phyloP scores from a whole-genome alignment of 805 yeast species.

The Hanseniaspora osmophila region DNA sequence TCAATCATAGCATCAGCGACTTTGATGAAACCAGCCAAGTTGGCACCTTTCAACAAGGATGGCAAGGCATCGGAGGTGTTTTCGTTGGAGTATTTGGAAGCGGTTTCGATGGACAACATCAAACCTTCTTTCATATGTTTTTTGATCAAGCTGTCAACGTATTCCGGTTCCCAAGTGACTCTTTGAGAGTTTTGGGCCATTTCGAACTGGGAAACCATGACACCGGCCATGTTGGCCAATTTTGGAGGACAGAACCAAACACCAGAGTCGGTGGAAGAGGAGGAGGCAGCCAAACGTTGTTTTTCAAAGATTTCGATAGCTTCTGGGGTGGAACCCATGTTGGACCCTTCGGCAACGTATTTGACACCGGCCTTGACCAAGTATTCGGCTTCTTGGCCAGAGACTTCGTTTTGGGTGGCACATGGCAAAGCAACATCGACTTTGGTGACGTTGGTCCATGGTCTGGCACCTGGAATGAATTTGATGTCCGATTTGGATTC shows the following conservation, averaged over 20 bases:
- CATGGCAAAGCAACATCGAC: conserved; percentile 94
- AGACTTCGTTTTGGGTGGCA: conserved; percentile 96
- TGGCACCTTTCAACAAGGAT: conserved; percentile 95
- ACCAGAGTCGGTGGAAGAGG: conserved; percentile 29
- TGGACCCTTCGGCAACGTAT: conserved; percentile 96
- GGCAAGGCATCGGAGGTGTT: conserved; percentile 57
- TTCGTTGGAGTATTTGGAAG: conserved; percentile 65
- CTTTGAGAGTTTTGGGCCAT: conserved; percentile 99
- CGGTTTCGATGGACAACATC: conserved; percentile 82
- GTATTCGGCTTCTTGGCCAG: conserved; percentile 93
- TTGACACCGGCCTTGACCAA: conserved; percentile 83
- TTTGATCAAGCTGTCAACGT: conserved; percentile 84
- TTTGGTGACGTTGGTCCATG: conserved; percentile 85
- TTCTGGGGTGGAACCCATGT: conserved; percentile 97
- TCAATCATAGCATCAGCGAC: conserved; percentile 97
- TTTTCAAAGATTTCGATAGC: conserved; percentile 92
- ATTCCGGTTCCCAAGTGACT: conserved; percentile 78
- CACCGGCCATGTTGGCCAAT: conserved; percentile 99
- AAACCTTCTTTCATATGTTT: conserved; percentile 87
- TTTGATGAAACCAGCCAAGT: conserved; percentile 96
- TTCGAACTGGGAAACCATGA: conserved; percentile 94
- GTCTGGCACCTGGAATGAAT: conserved; percentile 88
- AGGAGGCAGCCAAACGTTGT: conserved; percentile 37
- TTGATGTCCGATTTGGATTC: conserved; percentile 49
- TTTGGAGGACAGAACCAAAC: conserved; percentile 99